phyloP scores from a whole-genome alignment of 768 basidiomycete genomes.

The Russula sp. region DNA sequence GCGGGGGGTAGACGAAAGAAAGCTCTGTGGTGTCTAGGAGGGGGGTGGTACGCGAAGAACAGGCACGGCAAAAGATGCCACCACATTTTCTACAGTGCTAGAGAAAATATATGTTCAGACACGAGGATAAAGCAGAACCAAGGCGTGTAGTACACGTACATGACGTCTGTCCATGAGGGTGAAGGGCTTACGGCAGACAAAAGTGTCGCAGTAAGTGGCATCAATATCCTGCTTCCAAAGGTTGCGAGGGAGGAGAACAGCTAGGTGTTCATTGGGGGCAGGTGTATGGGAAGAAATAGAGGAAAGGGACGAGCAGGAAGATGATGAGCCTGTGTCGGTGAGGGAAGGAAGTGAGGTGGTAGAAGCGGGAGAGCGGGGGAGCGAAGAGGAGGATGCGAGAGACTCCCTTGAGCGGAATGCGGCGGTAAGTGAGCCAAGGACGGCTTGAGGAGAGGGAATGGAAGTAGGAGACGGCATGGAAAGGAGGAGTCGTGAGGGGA shows the following conservation, averaged over 20 bases:
- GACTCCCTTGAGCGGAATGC: slow-evolving; percentile 19
- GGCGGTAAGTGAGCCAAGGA: slow-evolving; percentile 18
- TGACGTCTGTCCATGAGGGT: slow-evolving; percentile 70
- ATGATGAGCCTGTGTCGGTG: slow-evolving; percentile 26
- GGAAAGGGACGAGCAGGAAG: slow-evolving; percentile 25
- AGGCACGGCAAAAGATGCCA: slow-evolving; percentile 64
- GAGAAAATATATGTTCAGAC: neutral
- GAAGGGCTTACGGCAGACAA: slow-evolving; percentile 60
- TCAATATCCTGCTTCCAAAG: slow-evolving; percentile 76
- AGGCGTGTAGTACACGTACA: slow-evolving; percentile 37
- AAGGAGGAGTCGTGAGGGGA: slow-evolving; percentile 2
- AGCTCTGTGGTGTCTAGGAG: slow-evolving; percentile 72
- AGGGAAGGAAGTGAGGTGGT: slow-evolving; percentile 26
- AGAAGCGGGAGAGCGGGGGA: slow-evolving; percentile 21
- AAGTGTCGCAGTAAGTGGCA: slow-evolving; percentile 64
- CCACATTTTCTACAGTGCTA: slow-evolving; percentile 85
- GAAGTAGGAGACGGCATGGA: slow-evolving; percentile 6
- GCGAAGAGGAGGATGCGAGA: slow-evolving; percentile 18
- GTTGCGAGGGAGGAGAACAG: slow-evolving; percentile 59
- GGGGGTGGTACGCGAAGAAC: slow-evolving; percentile 52
- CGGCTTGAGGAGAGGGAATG: neutral
- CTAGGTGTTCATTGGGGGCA: slow-evolving; percentile 63
- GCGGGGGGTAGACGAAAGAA: slow-evolving; percentile 64
- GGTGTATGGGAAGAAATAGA: slow-evolving; percentile 18
- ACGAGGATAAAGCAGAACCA: slow-evolving; percentile 4